phyloP scores from a whole-genome alignment of 768 basidiomycete species.

The Trametes gibbosa region DNA sequence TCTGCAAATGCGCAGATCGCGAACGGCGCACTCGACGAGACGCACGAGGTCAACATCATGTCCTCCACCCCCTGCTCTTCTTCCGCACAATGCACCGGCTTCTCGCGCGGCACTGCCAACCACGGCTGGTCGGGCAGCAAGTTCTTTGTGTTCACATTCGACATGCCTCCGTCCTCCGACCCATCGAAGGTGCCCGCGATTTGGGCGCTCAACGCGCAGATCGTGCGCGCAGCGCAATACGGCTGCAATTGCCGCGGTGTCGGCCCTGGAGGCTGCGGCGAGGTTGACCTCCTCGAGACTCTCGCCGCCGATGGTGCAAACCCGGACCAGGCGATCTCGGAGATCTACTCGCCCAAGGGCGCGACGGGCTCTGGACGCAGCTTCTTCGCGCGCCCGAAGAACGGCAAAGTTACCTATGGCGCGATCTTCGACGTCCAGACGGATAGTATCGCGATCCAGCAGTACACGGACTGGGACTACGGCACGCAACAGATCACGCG shows the following conservation, averaged over 20 bases:
- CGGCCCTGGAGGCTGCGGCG: slow-evolving; percentile 27
- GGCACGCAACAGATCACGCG: slow-evolving; percentile 22
- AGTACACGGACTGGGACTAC: slow-evolving; percentile 27
- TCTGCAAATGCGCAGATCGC: slow-evolving; percentile 24
- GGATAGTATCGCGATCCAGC: slow-evolving; percentile 26
- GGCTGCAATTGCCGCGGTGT: slow-evolving; percentile 34
- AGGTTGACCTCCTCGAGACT: slow-evolving; percentile 31
- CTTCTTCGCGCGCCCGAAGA: slow-evolving; percentile 26
- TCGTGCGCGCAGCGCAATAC: slow-evolving; percentile 31
- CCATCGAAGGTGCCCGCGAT: slow-evolving; percentile 25
- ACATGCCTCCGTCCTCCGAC: slow-evolving; percentile 27
- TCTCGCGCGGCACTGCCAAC: slow-evolving; percentile 31
- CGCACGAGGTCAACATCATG: slow-evolving; percentile 27
- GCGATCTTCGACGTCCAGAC: slow-evolving; percentile 29
- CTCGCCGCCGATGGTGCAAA: slow-evolving; percentile 19
- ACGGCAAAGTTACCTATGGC: slow-evolving; percentile 18
- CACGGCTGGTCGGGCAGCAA: slow-evolving; percentile 29
- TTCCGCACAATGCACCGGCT: slow-evolving; percentile 23
- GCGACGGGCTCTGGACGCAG: slow-evolving; percentile 27
- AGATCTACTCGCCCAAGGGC: slow-evolving; percentile 32
- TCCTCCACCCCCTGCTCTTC: slow-evolving; percentile 22
- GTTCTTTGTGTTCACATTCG: slow-evolving; percentile 28
- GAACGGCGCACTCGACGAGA: slow-evolving; percentile 12
- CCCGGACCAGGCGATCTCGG: slow-evolving; percentile 26
- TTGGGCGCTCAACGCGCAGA: slow-evolving; percentile 30